Conservation (phyloP, 495 filamentous ascomycete genomes). For the Aspergillus hancockii region DNA sequence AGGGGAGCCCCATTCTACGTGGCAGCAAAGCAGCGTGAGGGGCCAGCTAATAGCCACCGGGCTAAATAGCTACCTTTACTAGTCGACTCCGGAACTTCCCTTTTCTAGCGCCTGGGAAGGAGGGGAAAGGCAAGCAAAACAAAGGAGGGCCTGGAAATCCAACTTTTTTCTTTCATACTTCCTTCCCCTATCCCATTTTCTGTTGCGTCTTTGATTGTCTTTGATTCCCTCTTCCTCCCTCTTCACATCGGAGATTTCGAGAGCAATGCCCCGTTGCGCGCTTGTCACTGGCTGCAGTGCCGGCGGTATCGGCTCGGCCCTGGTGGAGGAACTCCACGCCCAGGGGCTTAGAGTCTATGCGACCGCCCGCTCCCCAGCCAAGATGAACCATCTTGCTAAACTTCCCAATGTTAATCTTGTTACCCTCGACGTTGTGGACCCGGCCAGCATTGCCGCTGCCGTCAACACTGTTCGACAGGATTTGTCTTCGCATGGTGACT, state of each 20-base stretch:
- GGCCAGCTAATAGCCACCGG: no score
- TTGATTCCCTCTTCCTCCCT: no score
- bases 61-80: no score
- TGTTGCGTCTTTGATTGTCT: neutral
- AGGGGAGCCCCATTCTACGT: no score
- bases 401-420: constrained; percentile 13
- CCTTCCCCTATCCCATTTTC: neutral
- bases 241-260: neutral
- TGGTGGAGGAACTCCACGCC: constrained; percentile 39
- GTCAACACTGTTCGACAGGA: neutral
- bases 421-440: constrained; percentile 21
- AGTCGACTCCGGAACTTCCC: no score
- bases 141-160: no score
- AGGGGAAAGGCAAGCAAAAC: no score
- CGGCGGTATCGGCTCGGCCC: constrained; percentile 44
- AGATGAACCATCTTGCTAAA: constrained; percentile 25
- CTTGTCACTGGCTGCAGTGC: constrained; percentile 51
- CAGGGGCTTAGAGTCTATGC: constrained; percentile 33
- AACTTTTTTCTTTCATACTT: neutral
- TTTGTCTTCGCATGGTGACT: neutral
- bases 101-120: no score
- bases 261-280: constrained; percentile 12
- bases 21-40: no score
- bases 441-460: neutral
- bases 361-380: constrained; percentile 34